A percentile compares a stretch with the other conserved stretches of the same genome.
Conservation (phyloP, 805 yeast species). For the Candida hungchunana region DNA sequence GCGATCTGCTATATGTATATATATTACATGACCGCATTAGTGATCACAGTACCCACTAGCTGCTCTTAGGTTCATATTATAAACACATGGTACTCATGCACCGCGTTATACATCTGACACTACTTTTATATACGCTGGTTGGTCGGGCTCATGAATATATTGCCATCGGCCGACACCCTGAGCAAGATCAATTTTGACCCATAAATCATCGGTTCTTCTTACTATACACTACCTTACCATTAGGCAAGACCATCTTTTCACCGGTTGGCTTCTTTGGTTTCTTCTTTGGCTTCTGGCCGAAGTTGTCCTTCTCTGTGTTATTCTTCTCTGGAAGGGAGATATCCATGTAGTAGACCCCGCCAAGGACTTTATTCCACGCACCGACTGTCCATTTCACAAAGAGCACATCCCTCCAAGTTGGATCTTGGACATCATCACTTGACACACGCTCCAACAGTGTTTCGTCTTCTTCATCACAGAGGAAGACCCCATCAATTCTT, state of each 20-base stretch:
- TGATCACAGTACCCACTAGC: too few relatives aligned
- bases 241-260: constrained; percentile 48
- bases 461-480: constrained; percentile 36
- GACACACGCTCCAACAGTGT: constrained; percentile 38
- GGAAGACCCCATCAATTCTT: constrained; percentile 54
- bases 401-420: constrained; percentile 47
- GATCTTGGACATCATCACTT: constrained; percentile 43
- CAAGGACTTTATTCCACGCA: constrained; percentile 37
- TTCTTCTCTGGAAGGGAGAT: constrained; percentile 3
- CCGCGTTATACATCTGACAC: too few relatives aligned
- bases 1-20: too few relatives aligned
- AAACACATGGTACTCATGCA: too few relatives aligned
- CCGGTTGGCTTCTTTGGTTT: constrained; percentile 32
- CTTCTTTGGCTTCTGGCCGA: constrained; percentile 9
- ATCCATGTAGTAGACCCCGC: constrained; percentile 10
- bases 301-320: not conserved
- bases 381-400: constrained; percentile 38
- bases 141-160: too few relatives aligned
- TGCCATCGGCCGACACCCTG: too few relatives aligned
- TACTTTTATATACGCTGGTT: too few relatives aligned
- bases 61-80: too few relatives aligned
- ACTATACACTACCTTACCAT: constrained; percentile 50
- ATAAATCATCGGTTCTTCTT: too few relatives aligned
- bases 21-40: too few relatives aligned
- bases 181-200: too few relatives aligned